phyloP scores from a whole-genome alignment of 345 rosid species.

The Alliaria petiolata region DNA sequence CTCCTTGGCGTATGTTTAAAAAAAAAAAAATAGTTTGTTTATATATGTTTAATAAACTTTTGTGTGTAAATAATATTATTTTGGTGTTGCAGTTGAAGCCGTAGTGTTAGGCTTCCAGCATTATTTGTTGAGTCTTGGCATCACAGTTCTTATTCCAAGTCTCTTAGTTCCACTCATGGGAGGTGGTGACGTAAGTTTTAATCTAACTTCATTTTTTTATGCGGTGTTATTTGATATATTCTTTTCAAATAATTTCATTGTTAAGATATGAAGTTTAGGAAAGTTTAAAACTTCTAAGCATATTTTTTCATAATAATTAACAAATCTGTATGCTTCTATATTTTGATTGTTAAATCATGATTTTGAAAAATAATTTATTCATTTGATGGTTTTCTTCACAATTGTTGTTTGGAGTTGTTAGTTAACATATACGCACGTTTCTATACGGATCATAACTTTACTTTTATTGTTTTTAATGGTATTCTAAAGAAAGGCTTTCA shows the following conservation, averaged over 20 bases:
- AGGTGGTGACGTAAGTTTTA: slow-evolving; percentile 52
- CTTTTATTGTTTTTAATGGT: too few species aligned
- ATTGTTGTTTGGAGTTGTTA: too few species aligned
- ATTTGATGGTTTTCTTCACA: background rate
- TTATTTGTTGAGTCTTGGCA: slow-evolving; percentile 57
- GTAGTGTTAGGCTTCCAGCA: slow-evolving; percentile 57
- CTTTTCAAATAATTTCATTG: background rate
- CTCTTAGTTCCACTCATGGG: slow-evolving; percentile 74
- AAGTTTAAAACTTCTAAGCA: background rate
- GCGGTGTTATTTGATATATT: background rate
- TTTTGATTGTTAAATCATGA: background rate
- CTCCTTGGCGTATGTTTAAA: slow-evolving; percentile 69
- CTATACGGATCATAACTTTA: too few species aligned
- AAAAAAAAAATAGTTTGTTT: too few species aligned
- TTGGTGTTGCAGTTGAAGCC: slow-evolving; percentile 57
- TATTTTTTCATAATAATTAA: background rate
- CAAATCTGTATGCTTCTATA: too few species aligned
- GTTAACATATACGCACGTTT: too few species aligned
- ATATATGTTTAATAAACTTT: background rate
- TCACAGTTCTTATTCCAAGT: slow-evolving; percentile 61
- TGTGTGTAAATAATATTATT: background rate
- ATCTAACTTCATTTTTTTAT: background rate
- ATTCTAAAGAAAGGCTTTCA: too few species aligned
- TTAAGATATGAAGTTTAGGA: background rate
- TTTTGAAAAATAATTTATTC: background rate